Percentiles rank a stretch among this genome's conserved stretches.
Evolutionary conservation across 169 alveolate species (phyloP).

Genomic region (Plasmodium inui): DNA sequence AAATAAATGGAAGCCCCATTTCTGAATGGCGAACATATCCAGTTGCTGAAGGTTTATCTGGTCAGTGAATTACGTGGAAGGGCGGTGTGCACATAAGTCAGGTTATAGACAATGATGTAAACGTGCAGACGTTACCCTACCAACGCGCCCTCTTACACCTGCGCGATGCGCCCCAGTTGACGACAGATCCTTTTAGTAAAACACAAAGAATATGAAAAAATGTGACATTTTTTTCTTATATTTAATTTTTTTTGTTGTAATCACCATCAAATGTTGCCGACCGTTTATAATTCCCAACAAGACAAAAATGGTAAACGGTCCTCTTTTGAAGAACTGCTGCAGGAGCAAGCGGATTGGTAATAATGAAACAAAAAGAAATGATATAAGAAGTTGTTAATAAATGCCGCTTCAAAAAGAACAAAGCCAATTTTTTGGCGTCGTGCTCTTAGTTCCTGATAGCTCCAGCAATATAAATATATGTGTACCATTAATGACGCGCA

Average conservation of each 20-base stretch:
- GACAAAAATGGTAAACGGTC: constrained; percentile 1
- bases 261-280: constrained; percentile 9
- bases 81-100: not conserved
- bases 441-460: not conserved
- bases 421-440: not conserved
- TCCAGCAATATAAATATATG: not conserved
- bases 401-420: not conserved
- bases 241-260: constrained; percentile 11
- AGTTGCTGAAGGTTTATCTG: not conserved
- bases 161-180: not conserved
- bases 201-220: constrained; percentile 47
- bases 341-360: constrained; percentile 35
- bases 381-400: not conserved
- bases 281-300: constrained; percentile 28
- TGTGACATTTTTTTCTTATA: constrained; percentile 14
- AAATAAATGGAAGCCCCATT: not conserved
- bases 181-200: constrained; percentile 4
- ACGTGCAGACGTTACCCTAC: not conserved
- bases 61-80: not conserved
- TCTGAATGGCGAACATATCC: not conserved
- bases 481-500: not conserved
- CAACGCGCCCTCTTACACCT: not conserved
- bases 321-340: constrained; percentile 7
- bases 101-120: not conserved
- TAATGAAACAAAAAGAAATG: not conserved